Percentiles rank a stretch among this genome's conserved stretches.
These are phyloP conservation scores for Apophysomyces ossiformis DNA, from an alignment of 371 early-diverging fungal species.

Conservation along the genomic window DNA sequence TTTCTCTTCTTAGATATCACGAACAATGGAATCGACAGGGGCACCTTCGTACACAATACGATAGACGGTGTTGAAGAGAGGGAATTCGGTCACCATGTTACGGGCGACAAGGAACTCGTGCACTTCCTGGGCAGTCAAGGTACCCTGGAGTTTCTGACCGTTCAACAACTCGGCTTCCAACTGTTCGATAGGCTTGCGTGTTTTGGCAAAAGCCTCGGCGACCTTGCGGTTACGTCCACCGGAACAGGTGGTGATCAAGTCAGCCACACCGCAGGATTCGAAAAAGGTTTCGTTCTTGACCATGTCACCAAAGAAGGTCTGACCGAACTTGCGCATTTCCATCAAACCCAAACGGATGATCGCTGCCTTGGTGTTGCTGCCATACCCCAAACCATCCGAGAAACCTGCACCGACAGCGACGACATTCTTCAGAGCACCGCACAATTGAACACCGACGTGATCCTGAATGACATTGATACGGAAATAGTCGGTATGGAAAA, in stretches of 20 bases:
- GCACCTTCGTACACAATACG: slow-evolving; percentile 81
- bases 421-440: slow-evolving; percentile 99
- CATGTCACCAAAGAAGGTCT: slow-evolving; percentile 74
- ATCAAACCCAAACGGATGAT: slow-evolving; percentile 95
- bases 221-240: slow-evolving; percentile 96
- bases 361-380: slow-evolving; percentile 97
- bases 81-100: slow-evolving; percentile 71
- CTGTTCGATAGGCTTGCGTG: slow-evolving; percentile 87
- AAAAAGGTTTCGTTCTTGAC: slow-evolving; percentile 91
- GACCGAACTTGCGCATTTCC: slow-evolving; percentile 95
- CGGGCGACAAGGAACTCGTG: slow-evolving; percentile 75
- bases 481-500: slow-evolving; percentile 93
- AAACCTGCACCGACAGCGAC: slow-evolving; percentile 98
- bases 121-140: slow-evolving; percentile 90
- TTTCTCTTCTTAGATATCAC: slow-evolving; percentile 48
- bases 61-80: slow-evolving; percentile 89
- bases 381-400: slow-evolving; percentile 87
- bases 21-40: slow-evolving; percentile 59
- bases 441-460: slow-evolving; percentile 93
- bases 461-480: slow-evolving; percentile 84
- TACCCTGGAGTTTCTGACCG: slow-evolving; percentile 98
- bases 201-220: slow-evolving; percentile 86
- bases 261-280: slow-evolving; percentile 94
- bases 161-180: slow-evolving; percentile 93
- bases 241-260: slow-evolving; percentile 93